Conservation (phyloP, 257 asterid genomes). For the Solanum appendiculatum region DNA sequence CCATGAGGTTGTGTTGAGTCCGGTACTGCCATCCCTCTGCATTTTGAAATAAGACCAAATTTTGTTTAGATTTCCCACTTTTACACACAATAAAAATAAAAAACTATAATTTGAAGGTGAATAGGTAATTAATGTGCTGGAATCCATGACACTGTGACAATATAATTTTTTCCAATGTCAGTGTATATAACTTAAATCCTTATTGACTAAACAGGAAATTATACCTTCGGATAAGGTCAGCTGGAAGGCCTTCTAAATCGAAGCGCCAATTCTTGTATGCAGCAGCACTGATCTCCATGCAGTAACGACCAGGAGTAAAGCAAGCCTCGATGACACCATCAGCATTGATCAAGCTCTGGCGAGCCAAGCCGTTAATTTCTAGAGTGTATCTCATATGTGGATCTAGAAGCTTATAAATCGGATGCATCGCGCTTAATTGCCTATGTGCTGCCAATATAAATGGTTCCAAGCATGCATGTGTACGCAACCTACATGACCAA, state of each 20-base stretch:
- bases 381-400: conserved; percentile 97
- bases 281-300: conserved; percentile 94
- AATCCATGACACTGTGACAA: neutral
- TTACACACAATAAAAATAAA: neutral
- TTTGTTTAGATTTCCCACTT: neutral
- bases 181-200: neutral
- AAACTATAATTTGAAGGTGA: neutral
- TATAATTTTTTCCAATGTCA: neutral
- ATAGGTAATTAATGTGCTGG: neutral
- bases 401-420: conserved; percentile 81
- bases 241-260: conserved; percentile 83
- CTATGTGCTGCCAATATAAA: conserved; percentile 89
- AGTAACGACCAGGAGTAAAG: conserved; percentile 90
- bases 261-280: conserved; percentile 93
- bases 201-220: too few species aligned
- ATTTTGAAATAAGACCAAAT: neutral
- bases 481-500: conserved; percentile 51
- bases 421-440: conserved; percentile 95
- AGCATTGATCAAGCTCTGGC: conserved; percentile 63
- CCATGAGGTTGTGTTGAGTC: conserved; percentile 79
- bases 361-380: conserved; percentile 86
- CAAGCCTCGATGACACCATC: conserved; percentile 94
- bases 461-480: conserved; percentile 86
- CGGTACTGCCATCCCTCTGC: conserved; percentile 88
- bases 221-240: conserved; percentile 87